phyloP scores from a whole-genome alignment of 371 early-diverging fungal species.

The Apophysomyces elegans region DNA sequence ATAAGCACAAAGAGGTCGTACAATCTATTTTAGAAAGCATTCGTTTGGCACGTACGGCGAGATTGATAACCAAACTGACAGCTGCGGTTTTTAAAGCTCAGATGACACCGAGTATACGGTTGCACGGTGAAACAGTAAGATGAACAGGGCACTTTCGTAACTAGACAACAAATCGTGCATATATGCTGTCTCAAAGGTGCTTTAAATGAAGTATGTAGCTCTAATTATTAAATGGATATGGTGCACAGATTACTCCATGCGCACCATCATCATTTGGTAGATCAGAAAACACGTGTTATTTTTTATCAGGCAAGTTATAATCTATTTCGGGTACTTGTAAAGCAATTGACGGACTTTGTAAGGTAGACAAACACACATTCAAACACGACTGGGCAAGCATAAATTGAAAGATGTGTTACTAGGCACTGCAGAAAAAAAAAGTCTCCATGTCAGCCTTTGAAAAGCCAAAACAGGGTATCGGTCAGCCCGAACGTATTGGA shows the following conservation, averaged over 20 bases:
- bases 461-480: constrained; percentile 12
- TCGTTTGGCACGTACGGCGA: too few relatives aligned
- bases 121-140: too few relatives aligned
- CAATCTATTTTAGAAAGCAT: too few relatives aligned
- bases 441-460: constrained; percentile 1
- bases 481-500: constrained; percentile 15
- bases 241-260: background rate
- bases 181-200: too few relatives aligned
- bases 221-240: too few relatives aligned
- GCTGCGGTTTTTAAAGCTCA: too few relatives aligned
- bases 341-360: constrained; percentile 10
- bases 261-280: background rate
- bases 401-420: background rate
- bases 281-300: constrained; percentile 5
- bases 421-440: constrained; percentile 6
- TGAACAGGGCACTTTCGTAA: too few relatives aligned
- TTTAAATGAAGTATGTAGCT: too few relatives aligned
- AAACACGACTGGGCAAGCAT: background rate
- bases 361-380: background rate
- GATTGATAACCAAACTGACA: too few relatives aligned
- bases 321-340: constrained; percentile 7
- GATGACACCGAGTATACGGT: too few relatives aligned
- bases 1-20: too few relatives aligned
- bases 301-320: background rate
- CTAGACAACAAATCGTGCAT: too few relatives aligned